Conservation (phyloP, 768 basidiomycete species). For the Termitomyces sp. region DNA sequence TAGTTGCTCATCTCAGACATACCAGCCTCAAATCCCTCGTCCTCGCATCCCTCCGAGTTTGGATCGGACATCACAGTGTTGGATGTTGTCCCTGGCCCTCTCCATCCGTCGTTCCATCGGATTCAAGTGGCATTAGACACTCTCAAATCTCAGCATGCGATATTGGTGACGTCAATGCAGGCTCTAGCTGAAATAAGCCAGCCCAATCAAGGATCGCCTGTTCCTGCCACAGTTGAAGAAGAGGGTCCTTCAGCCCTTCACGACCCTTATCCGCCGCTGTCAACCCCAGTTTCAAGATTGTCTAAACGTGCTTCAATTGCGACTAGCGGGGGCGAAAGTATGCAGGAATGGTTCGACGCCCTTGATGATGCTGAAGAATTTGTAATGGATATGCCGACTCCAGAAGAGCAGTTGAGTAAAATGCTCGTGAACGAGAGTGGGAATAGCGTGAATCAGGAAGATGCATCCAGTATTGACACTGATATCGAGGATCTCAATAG, state of each 20-base stretch:
- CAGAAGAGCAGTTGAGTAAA: slow-evolving; percentile 37
- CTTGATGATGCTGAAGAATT: slow-evolving; percentile 71
- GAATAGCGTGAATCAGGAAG: slow-evolving; percentile 34
- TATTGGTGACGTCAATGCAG: slow-evolving; percentile 42
- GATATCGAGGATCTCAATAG: slow-evolving; percentile 35
- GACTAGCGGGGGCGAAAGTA: slow-evolving; percentile 47
- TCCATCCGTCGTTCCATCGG: slow-evolving; percentile 32
- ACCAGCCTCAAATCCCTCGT: slow-evolving; percentile 22
- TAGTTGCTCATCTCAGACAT: neutral
- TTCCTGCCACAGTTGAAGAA: slow-evolving; percentile 49
- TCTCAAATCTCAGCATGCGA: slow-evolving; percentile 58
- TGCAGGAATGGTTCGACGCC: slow-evolving; percentile 78
- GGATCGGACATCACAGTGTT: slow-evolving; percentile 4
- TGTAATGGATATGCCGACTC: slow-evolving; percentile 46
- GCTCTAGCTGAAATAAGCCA: slow-evolving; percentile 26
- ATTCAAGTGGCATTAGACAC: slow-evolving; percentile 44
- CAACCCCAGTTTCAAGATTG: slow-evolving; percentile 26
- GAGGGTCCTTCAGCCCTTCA: slow-evolving; percentile 25
- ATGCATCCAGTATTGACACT: slow-evolving; percentile 51
- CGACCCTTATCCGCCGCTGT: slow-evolving; percentile 17
- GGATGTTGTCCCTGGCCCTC: slow-evolving; percentile 9
- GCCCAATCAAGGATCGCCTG: slow-evolving; percentile 28
- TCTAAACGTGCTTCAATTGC: slow-evolving; percentile 43
- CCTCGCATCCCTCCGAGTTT: slow-evolving; percentile 16
- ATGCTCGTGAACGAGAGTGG: slow-evolving; percentile 34